Evolutionary conservation across 257 asterid genomes (phyloP), one percentile per base, ranked within the genome.

Genomic region (Phtheirospermum japonicum): DNA sequence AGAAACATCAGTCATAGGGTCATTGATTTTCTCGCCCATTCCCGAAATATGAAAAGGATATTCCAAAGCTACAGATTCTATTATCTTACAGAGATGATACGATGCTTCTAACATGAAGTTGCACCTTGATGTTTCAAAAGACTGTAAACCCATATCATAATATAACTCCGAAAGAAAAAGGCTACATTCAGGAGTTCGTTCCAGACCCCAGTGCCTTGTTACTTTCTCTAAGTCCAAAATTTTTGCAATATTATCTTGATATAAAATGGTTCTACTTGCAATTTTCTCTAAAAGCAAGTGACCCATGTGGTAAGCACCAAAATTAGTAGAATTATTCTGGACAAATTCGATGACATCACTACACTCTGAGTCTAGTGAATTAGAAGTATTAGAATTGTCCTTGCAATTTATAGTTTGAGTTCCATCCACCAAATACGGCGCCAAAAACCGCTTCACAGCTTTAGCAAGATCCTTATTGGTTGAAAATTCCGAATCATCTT

Each of bases 141-240:
- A 83, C 71, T 53, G 78, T 65, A 85, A 66, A n/a, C 90, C 95
- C 70, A 78, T 79, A 74, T 89, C 97, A 73, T 86, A 85, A 87
- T 79, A 92, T 53, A 92, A 75, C 82, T 92, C 99, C 14, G 97
- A 84, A 56, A 92, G 85, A 72, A 92, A 92, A 73, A 92, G 89
- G 76, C 85, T 75, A 67, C 97, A 92, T 66, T 82, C 83, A 31
- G 85, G 86, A 68, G 95, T 83, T 76, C 99, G 84, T 70, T 83
- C 87, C 80, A 74, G 74, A 57, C 95, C 91, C 93, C 94, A 85
- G 28, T 77, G 76, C 80, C 97, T 85, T 26, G 87, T 83, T 63
- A 86, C 58, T 84, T 82, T 89, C 84, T 92, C 99, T 77, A 92
- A 75, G 57, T 89, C 99, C 82, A 92, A 78, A 72, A 89, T 61